Evolutionary conservation across 1,139 yeast genomes (phyloP).

Genomic region (Maudiozyma humilis): DNA sequence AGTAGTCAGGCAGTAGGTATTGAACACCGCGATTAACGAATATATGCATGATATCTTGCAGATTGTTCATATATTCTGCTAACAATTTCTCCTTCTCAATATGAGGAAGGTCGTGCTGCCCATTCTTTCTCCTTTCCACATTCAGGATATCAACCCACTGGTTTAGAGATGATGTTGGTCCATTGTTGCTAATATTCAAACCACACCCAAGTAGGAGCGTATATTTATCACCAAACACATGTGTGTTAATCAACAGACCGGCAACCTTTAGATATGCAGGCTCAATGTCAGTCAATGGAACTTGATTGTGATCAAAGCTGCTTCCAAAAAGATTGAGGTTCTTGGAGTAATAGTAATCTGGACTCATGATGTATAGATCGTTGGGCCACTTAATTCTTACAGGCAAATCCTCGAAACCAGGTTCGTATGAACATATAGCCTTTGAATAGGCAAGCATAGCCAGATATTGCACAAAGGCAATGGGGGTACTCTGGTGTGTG

Average conservation of each 20-base stretch:
- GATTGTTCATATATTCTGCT: conserved; percentile 60
- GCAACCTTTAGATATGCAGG: conserved; percentile 66
- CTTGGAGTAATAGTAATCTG: conserved; percentile 39
- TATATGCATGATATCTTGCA: conserved; percentile 51
- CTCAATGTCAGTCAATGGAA: conserved; percentile 32
- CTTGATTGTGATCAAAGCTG: conserved; percentile 14
- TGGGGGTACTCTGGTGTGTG: conserved; percentile 35
- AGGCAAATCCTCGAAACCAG: conserved; percentile 68
- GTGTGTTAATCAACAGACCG: conserved; percentile 80
- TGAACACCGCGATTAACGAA: conserved; percentile 60
- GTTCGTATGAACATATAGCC: conserved; percentile 58
- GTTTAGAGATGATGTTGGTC: conserved; percentile 87
- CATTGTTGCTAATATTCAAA: conserved; percentile 71
- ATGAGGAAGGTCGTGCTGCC: conserved; percentile 41
- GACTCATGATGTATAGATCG: conserved; percentile 71
- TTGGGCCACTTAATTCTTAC: conserved; percentile 93
- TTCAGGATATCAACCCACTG: conserved; percentile 56
- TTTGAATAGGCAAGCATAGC: conserved; percentile 78
- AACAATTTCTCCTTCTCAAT: conserved; percentile 54
- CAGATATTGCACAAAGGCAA: conserved; percentile 81
- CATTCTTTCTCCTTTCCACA: conserved; percentile 37
- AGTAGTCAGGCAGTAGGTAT: conserved; percentile 66
- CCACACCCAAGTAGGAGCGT: conserved; percentile 79
- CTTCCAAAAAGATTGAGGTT: conserved; percentile 24
- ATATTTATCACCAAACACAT: conserved; percentile 49